Conservation (phyloP, 2,329 filamentous ascomycete genomes). For the Dothiorella sarmentorum region DNA sequence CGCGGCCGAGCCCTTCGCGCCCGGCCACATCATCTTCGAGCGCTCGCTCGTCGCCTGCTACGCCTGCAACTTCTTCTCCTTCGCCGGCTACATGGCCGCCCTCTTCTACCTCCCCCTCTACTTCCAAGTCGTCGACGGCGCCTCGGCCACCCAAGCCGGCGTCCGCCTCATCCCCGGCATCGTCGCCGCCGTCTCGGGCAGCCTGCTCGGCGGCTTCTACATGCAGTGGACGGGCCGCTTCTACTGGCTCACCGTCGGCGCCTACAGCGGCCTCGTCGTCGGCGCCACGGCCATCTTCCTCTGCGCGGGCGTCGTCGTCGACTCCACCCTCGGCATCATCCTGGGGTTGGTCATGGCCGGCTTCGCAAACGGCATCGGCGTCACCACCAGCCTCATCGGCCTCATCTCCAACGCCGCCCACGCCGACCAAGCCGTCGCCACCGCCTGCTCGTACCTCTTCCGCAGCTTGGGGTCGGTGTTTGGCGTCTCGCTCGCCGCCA, state of each 20-base stretch:
- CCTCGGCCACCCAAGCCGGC: conserved; percentile 62
- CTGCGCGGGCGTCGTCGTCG: conserved; percentile 52
- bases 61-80: conserved; percentile 68
- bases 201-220: conserved; percentile 60
- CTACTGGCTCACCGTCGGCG: conserved; percentile 63
- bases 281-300: conserved; percentile 57
- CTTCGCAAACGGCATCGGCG: conserved; percentile 57
- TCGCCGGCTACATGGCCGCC: conserved; percentile 57
- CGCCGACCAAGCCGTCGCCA: conserved; percentile 69
- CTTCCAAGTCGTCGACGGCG: conserved; percentile 68
- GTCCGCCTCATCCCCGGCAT: conserved; percentile 65
- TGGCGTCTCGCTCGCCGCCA: conserved; percentile 66
- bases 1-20: conserved; percentile 70
- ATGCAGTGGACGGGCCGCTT: conserved; percentile 71
- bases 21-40: conserved; percentile 69
- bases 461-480: conserved; percentile 65
- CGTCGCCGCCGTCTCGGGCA: conserved; percentile 59
- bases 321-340: conserved; percentile 53
- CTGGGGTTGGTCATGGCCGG: conserved; percentile 54
- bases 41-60: conserved; percentile 64
- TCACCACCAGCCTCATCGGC: conserved; percentile 69
- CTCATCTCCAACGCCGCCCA: conserved; percentile 66
- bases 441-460: conserved; percentile 79
- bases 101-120: conserved; percentile 75
- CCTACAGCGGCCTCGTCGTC: conserved; percentile 53